Evolutionary conservation across 1,284 basidiomycete genomes (phyloP).

Genomic region (Leucoagaricus sp.): DNA sequence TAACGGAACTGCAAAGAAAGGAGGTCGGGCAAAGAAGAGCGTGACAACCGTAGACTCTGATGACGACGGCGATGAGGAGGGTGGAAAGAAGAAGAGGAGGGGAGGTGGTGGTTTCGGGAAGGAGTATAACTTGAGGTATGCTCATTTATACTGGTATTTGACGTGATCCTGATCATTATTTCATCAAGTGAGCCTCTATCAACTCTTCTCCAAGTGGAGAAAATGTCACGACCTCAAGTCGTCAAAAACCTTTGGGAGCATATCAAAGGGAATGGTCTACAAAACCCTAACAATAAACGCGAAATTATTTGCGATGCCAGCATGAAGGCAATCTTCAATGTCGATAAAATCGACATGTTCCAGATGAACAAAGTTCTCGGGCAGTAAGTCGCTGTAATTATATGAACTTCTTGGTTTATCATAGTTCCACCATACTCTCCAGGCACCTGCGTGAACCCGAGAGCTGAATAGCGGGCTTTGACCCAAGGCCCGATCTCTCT

Average conservation of each 20-base stretch:
- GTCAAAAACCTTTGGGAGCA: slow-evolving; percentile 87
- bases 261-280: slow-evolving; percentile 77
- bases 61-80: slow-evolving; percentile 47
- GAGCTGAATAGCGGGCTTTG: slow-evolving; percentile 16
- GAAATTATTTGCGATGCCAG: slow-evolving; percentile 81
- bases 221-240: slow-evolving; percentile 83
- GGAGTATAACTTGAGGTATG: slow-evolving; percentile 73
- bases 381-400: slow-evolving; percentile 54
- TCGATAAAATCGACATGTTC: slow-evolving; percentile 84
- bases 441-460: slow-evolving; percentile 40
- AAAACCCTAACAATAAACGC: slow-evolving; percentile 78
- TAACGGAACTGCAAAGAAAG: slow-evolving; percentile 34
- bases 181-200: slow-evolving; percentile 60
- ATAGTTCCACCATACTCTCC: slow-evolving; percentile 10
- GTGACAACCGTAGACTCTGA: slow-evolving; percentile 58
- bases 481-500: background rate
- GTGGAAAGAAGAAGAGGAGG: slow-evolving; percentile 37
- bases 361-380: slow-evolving; percentile 83
- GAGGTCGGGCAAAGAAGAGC: slow-evolving; percentile 45
- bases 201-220: slow-evolving; percentile 54
- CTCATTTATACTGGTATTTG: slow-evolving; percentile 5
- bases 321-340: slow-evolving; percentile 70
- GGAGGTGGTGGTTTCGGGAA: slow-evolving; percentile 60
- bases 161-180: slow-evolving; percentile 4
- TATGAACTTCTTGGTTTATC: background rate